phyloP scores from a whole-genome alignment of 2,329 filamentous ascomycete genomes.

The Penicillium sp. region DNA sequence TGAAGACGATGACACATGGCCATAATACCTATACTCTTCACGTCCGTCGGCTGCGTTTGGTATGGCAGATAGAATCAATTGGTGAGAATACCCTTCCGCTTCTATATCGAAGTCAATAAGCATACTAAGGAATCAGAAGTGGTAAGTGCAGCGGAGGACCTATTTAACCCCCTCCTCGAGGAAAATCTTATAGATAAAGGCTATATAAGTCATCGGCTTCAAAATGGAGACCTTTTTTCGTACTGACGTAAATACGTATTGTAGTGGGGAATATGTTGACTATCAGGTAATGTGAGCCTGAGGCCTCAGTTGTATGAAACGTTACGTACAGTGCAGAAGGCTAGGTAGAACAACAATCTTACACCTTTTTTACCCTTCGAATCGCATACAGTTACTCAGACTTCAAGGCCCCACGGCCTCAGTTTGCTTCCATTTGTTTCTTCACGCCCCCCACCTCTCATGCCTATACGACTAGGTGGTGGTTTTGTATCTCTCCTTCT shows the following conservation, averaged over 20 bases:
- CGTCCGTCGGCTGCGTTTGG: slow-evolving; percentile 36
- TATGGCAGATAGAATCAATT: slow-evolving; percentile 37
- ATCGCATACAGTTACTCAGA: too few relatives aligned
- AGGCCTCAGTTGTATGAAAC: too few relatives aligned
- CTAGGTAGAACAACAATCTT: too few relatives aligned
- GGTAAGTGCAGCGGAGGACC: slow-evolving; percentile 15
- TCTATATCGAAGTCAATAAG: background rate
- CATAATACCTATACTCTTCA: slow-evolving; percentile 36
- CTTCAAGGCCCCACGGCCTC: too few relatives aligned
- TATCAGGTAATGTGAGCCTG: too few relatives aligned
- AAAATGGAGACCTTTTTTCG: slow-evolving; percentile 20
- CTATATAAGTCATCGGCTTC: slow-evolving; percentile 28
- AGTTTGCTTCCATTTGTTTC: too few relatives aligned
- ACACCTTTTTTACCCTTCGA: too few relatives aligned
- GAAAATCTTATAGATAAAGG: slow-evolving; percentile 30
- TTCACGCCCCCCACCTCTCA: too few relatives aligned
- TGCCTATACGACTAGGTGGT: too few relatives aligned
- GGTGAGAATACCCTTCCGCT: slow-evolving; percentile 15
- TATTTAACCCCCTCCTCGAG: slow-evolving; percentile 28
- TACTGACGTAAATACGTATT: slow-evolving; percentile 13
- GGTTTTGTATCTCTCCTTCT: too few relatives aligned
- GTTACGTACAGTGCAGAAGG: too few relatives aligned
- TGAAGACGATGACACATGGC: slow-evolving; percentile 41
- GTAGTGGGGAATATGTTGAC: too few relatives aligned
- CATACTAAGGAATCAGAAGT: slow-evolving; percentile 16